Evolutionary conservation across 75 land plant genomes (phyloP).

Genomic region (Cupressus sempervirens): DNA sequence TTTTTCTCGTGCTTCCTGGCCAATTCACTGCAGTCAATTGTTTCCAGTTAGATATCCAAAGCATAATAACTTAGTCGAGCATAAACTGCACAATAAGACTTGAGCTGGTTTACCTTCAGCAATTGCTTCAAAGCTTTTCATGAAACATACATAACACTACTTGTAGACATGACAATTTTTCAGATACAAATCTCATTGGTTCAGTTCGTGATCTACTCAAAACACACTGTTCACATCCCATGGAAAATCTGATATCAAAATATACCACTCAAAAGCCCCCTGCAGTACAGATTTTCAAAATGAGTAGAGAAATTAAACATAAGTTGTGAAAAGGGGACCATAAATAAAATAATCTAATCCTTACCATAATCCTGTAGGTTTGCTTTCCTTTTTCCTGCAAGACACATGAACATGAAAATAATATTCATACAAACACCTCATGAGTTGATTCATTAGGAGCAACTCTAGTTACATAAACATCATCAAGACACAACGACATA

Average conservation of each 20-base stretch:
- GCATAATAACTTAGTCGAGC: background rate
- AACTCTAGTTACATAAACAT: background rate
- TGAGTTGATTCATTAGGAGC: background rate
- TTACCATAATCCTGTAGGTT: conserved; percentile 61
- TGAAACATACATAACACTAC: background rate
- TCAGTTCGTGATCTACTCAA: background rate
- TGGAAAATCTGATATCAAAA: conserved; percentile 13
- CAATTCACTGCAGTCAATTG: background rate
- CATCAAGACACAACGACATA: background rate
- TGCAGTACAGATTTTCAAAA: conserved; percentile 12
- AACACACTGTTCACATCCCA: background rate
- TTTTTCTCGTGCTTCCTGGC: background rate
- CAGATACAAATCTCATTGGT: background rate
- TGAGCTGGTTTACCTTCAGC: background rate
- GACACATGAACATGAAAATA: conserved; percentile 1
- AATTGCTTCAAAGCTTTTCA: background rate
- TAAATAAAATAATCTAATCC: background rate
- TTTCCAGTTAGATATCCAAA: background rate
- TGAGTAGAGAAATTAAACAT: background rate
- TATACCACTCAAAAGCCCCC: conserved; percentile 51
- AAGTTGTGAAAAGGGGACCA: background rate
- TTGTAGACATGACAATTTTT: background rate
- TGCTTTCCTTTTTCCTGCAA: conserved; percentile 35
- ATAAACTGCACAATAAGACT: background rate
- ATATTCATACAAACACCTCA: background rate